phyloP scores from a whole-genome alignment of 495 filamentous ascomycete species.

The Aspergillus conjunctus region DNA sequence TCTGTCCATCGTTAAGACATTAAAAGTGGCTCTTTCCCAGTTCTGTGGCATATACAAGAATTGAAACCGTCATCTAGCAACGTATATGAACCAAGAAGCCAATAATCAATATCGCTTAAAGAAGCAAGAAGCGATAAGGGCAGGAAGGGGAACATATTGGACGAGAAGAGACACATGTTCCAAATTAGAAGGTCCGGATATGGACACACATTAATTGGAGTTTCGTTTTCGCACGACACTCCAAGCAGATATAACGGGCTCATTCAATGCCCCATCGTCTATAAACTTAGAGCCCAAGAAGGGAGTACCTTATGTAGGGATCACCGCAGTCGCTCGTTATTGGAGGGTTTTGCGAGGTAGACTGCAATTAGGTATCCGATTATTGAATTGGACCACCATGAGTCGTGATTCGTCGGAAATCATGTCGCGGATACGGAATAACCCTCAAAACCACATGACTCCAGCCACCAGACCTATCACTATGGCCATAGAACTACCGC shows the following conservation, averaged over 20 bases:
- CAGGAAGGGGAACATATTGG: background rate
- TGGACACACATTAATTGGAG: background rate
- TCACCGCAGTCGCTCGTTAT: background rate
- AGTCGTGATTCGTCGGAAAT: conserved; percentile 7
- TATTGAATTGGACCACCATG: background rate
- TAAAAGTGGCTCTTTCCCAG: background rate
- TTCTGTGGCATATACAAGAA: conserved; percentile 8
- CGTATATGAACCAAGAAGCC: conserved; percentile 10
- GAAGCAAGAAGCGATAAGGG: background rate
- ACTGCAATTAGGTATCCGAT: background rate
- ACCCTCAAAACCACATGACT: conserved; percentile 45
- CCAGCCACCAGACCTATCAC: conserved; percentile 45
- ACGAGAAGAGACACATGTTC: background rate
- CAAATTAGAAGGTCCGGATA: background rate
- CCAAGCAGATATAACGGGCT: background rate
- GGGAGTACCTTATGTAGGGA: background rate
- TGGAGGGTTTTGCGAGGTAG: background rate
- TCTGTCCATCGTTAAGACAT: conserved; percentile 6
- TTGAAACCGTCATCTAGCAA: conserved; percentile 4
- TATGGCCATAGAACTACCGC: conserved; percentile 48
- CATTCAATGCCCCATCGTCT: no score
- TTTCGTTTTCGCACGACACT: background rate
- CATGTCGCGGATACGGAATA: background rate
- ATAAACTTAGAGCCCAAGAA: no score
- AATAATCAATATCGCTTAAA: conserved; percentile 6